Evolutionary conservation across 2,329 filamentous ascomycete species (phyloP), one percentile per base, ranked within the genome.

Genomic region (Dryadomyces sulphureus): DNA sequence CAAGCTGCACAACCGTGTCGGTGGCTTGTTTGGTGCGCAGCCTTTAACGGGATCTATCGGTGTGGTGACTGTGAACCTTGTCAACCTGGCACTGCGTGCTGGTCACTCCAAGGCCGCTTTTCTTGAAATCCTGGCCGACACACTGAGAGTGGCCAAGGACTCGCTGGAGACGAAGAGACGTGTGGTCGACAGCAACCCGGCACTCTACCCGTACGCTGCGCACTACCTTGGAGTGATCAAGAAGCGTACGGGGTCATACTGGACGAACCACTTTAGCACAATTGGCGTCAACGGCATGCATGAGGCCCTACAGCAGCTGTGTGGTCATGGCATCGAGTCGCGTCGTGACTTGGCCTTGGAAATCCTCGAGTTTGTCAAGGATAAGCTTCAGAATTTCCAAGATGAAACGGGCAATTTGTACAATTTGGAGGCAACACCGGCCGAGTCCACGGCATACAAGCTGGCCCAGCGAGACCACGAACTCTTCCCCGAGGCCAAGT

Each of bases 261-360:
- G 41, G 41, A 42, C 41, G 27, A 42, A 42, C 22, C 41, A 42
- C 27, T 42, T 42, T 11, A 42, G 41, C 27, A 42, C 41, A 3
- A 42, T 42, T 17, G 41, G 41, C 20, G 19, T 42, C 27, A 34
- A 34, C 17, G 41, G 41, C 19, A 42, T 22, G 41, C 21, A 42
- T 12, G 41, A 42, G 11, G 41, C 41, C 16, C 14, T 42, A 17
- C 3, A 21, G 6, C n/a, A 19, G n/a, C 41, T 42, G 2, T 42
- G 17, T 32, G 41, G 41, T 4, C 17, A 42, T 16, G 41, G 41
- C 12, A 42, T 42, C 6, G 41, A 9, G 7, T 5, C 7, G 11
- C 17, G 19, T 19, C 14, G 27, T 3, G 41, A 42, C 41, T 22
- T 42, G 17, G 41, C 41, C 21, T 16, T 42, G 3, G 27, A 42